phyloP scores from a whole-genome alignment of 1,284 basidiomycete genomes.

The Trichosporon ovoides region DNA sequence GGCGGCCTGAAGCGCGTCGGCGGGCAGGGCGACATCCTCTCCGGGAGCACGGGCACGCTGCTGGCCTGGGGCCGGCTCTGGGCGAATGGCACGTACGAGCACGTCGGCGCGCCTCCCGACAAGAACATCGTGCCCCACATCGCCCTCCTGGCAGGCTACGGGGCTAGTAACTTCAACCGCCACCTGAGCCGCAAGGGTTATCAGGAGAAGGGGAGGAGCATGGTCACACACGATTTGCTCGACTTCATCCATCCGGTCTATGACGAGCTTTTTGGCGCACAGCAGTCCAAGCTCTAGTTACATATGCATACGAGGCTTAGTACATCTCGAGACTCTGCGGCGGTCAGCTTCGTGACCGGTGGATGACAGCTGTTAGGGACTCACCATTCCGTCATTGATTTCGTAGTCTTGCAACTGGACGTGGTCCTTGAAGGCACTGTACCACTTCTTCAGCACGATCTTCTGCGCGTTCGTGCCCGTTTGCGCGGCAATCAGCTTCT shows the following conservation, averaged over 20 bases:
- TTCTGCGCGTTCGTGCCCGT: slow-evolving; percentile 80
- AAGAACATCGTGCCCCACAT: slow-evolving; percentile 54
- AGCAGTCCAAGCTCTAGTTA: slow-evolving; percentile 24
- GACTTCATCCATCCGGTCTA: slow-evolving; percentile 69
- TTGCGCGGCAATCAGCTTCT: slow-evolving; percentile 93
- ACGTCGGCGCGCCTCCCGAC: slow-evolving; percentile 55
- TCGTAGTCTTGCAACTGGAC: slow-evolving; percentile 92
- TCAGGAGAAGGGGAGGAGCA: slow-evolving; percentile 65
- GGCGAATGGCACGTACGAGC: slow-evolving; percentile 66
- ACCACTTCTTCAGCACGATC: slow-evolving; percentile 98
- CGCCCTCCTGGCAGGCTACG: slow-evolving; percentile 80
- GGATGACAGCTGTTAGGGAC: too few species aligned
- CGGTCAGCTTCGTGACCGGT: too few species aligned
- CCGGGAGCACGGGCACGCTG: slow-evolving; percentile 78
- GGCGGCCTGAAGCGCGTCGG: slow-evolving; percentile 90
- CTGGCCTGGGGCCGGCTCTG: slow-evolving; percentile 93
- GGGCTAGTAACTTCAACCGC: slow-evolving; percentile 80
- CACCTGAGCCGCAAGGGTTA: slow-evolving; percentile 76
- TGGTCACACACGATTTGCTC: slow-evolving; percentile 87
- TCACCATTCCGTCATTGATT: slow-evolving; percentile 79
- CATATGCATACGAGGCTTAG: slow-evolving; percentile 42
- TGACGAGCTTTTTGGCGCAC: slow-evolving; percentile 60
- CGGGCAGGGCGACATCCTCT: slow-evolving; percentile 90
- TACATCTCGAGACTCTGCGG: slow-evolving; percentile 80
- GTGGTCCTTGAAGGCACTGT: slow-evolving; percentile 88